Evolutionary conservation across 345 rosid genomes (phyloP).

Genomic region (Ailanthus altissimus): DNA sequence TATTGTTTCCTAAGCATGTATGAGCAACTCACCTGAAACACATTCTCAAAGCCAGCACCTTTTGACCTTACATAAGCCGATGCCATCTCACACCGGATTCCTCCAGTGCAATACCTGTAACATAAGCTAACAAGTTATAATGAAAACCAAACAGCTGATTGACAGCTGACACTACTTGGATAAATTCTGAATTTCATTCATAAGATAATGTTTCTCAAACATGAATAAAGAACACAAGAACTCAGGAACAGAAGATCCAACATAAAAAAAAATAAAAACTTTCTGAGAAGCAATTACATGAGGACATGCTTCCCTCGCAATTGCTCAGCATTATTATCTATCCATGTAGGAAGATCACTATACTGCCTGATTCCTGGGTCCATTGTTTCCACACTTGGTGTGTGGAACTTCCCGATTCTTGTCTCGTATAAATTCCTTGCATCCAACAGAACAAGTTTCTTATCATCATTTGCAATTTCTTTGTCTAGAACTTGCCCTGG

Average conservation of each 20-base stretch:
- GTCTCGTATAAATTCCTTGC: conserved; percentile 94
- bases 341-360: conserved; percentile 88
- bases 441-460: conserved; percentile 69
- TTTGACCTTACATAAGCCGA: conserved; percentile 89
- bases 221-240: conserved; percentile 12
- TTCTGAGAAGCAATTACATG: conserved; percentile 53
- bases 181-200: neutral
- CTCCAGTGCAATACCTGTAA: conserved; percentile 96
- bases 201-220: neutral
- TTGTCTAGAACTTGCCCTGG: conserved; percentile 38
- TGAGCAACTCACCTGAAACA: conserved; percentile 65
- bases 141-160: neutral
- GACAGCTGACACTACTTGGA: neutral
- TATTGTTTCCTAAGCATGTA: conserved; percentile 17
- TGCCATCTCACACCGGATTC: conserved; percentile 99
- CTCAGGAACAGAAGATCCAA: neutral
- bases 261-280: conserved; percentile 9
- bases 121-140: conserved; percentile 6
- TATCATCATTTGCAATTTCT: conserved; percentile 36
- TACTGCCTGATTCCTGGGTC: conserved; percentile 90
- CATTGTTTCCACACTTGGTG: conserved; percentile 68
- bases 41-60: conserved; percentile 86
- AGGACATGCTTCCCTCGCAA: conserved; percentile 73
- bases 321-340: conserved; percentile 67
- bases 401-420: conserved; percentile 78